Percentiles rank a stretch among this genome's conserved stretches.
These are phyloP conservation scores for Exobasidium cylindrosporum DNA, from an alignment of 1,284 basidiomycete genomes.

Conservation along the genomic window DNA sequence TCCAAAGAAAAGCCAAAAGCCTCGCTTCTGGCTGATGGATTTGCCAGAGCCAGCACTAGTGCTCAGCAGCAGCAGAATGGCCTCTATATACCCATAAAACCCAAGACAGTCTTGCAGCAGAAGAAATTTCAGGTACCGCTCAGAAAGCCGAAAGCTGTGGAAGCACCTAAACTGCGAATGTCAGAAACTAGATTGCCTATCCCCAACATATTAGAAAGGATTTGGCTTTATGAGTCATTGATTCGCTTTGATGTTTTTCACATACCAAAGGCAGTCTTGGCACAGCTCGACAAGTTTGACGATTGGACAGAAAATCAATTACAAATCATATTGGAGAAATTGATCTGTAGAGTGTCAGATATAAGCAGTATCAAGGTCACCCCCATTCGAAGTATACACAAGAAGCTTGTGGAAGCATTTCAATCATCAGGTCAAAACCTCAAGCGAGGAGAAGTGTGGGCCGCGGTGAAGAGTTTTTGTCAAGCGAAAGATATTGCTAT, in stretches of 20 bases:
- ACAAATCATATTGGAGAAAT: conserved; percentile 34
- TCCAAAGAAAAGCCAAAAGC: conserved; percentile 3
- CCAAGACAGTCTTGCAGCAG: conserved; percentile 10
- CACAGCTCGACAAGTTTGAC: conserved; percentile 39
- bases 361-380: conserved; percentile 26
- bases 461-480: conserved; percentile 24
- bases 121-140: conserved; percentile 16
- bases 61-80: background rate
- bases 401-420: conserved; percentile 14
- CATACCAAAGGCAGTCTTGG: conserved; percentile 24
- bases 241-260: conserved; percentile 42
- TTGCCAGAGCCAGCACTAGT: background rate
- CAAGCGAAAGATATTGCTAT: conserved; percentile 12
- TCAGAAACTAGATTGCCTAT: conserved; percentile 31
- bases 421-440: conserved; percentile 21
- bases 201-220: conserved; percentile 38
- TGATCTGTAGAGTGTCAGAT: conserved; percentile 23
- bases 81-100: background rate
- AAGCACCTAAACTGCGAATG: conserved; percentile 25
- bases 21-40: background rate
- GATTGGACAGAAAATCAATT: conserved; percentile 31
- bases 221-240: conserved; percentile 46
- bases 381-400: background rate
- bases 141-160: conserved; percentile 22
- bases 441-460: conserved; percentile 34